phyloP scores from a whole-genome alignment of 257 asterid species.

The Fraxinus americana region DNA sequence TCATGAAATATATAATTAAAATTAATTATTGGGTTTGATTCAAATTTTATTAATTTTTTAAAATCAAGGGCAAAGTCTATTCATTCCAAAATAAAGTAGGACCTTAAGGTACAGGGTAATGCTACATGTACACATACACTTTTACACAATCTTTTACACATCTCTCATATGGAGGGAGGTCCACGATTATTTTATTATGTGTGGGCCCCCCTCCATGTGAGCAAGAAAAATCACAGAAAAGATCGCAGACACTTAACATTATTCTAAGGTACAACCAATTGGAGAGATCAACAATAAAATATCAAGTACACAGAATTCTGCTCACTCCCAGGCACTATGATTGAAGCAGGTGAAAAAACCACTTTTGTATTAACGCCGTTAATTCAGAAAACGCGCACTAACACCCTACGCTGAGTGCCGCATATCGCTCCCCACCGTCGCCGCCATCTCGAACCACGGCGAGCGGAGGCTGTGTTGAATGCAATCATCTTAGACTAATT shows the following conservation, averaged over 20 bases:
- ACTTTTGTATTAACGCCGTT: slow-evolving; percentile 5
- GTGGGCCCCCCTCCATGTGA: too few relatives aligned
- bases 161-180: too few relatives aligned
- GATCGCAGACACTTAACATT: too few relatives aligned
- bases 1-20: too few relatives aligned
- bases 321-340: not conserved
- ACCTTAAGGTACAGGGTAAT: not conserved
- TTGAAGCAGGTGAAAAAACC: not conserved
- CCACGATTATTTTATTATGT: too few relatives aligned
- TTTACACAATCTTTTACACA: too few relatives aligned
- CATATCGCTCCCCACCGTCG: slow-evolving; percentile 10
- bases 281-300: not conserved
- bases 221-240: too few relatives aligned
- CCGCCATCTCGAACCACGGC: slow-evolving; percentile 6
- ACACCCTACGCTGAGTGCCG: slow-evolving; percentile 14
- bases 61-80: too few relatives aligned
- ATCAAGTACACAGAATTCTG: not conserved
- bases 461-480: not conserved
- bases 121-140: too few relatives aligned
- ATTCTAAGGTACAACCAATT: not conserved
- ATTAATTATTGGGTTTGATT: too few relatives aligned
- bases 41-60: too few relatives aligned
- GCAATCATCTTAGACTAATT: not conserved
- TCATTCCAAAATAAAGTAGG: not conserved
- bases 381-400: slow-evolving; percentile 4